Percentiles rank a stretch among this genome's conserved stretches.
Conservation (phyloP, 1,284 basidiomycete species). For the Ustanciosporium gigantosporum region DNA sequence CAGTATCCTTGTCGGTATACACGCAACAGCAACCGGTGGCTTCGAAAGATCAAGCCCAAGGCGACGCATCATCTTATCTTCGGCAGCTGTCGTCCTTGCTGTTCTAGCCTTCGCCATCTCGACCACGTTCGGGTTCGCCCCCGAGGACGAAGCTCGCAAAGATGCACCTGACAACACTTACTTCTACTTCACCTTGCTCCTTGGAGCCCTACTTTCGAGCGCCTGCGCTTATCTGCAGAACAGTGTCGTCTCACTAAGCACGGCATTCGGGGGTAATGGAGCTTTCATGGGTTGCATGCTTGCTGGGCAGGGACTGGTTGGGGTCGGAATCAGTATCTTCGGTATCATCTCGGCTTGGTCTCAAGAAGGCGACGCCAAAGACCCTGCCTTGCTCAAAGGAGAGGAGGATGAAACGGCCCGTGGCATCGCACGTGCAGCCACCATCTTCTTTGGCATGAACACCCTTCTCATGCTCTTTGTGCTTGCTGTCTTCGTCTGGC, state of each 20-base stretch:
- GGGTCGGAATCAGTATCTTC: constrained; percentile 43
- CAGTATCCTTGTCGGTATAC: constrained; percentile 48
- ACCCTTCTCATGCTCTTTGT: constrained; percentile 29
- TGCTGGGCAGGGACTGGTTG: constrained; percentile 51
- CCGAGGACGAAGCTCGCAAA: neutral
- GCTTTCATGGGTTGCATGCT: constrained; percentile 53
- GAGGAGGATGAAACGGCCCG: constrained; percentile 4
- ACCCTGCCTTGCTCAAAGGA: constrained; percentile 1
- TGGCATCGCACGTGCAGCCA: constrained; percentile 34
- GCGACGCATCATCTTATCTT: constrained; percentile 23
- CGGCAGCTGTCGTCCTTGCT: constrained; percentile 19
- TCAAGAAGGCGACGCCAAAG: constrained; percentile 4
- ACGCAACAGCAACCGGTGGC: constrained; percentile 36
- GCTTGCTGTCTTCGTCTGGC: constrained; percentile 29
- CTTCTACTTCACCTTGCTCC: constrained; percentile 34
- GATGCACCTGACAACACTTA: constrained; percentile 7
- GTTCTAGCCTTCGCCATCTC: constrained; percentile 33
- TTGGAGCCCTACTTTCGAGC: constrained; percentile 37
- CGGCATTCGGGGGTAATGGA: constrained; percentile 41
- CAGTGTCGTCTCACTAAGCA: constrained; percentile 51
- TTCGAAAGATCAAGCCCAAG: constrained; percentile 34
- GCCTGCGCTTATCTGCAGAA: constrained; percentile 51
- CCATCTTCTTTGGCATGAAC: constrained; percentile 42
- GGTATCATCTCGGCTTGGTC: constrained; percentile 47
- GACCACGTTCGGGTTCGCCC: constrained; percentile 9